A percentile compares a stretch with the other conserved stretches of the same genome.
Conservation (phyloP, 2,329 filamentous ascomycete species). For the Teratosphaeria destructans region DNA sequence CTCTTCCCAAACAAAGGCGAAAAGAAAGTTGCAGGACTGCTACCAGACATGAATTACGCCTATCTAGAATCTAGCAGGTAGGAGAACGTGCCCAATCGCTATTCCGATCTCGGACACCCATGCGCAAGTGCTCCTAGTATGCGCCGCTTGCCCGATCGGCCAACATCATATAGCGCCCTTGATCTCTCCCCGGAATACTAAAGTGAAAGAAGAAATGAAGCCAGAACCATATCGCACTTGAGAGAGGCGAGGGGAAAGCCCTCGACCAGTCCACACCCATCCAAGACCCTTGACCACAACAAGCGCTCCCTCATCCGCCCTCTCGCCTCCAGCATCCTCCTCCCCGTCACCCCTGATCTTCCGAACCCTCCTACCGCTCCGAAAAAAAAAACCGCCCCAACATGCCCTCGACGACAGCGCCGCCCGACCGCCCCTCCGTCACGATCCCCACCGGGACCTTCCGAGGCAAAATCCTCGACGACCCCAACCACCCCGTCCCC, state of each 20-base stretch:
- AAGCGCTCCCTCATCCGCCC: not conserved
- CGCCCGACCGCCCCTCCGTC: not conserved
- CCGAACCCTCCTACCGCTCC: not conserved
- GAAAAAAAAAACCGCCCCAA: not conserved
- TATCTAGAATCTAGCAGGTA: not conserved
- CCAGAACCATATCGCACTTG: not conserved
- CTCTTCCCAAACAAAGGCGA: no score
- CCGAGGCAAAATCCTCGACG: conserved; percentile 11
- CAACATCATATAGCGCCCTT: not conserved
- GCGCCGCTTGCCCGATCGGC: not conserved
- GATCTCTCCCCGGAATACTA: not conserved
- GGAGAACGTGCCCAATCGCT: not conserved
- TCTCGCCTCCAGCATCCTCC: not conserved
- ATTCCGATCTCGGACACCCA: not conserved
- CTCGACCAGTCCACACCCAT: not conserved
- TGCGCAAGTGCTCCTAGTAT: not conserved
- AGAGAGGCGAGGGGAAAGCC: not conserved
- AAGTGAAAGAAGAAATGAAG: not conserved
- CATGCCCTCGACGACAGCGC: not conserved
- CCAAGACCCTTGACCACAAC: not conserved
- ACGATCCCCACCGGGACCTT: conserved; percentile 12
- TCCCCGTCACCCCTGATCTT: not conserved
- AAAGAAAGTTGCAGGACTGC: no score
- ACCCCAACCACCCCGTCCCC: conserved; percentile 11
- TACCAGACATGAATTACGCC: not conserved